phyloP scores from a whole-genome alignment of 495 filamentous ascomycete genomes.

The Neurospora sp. region DNA sequence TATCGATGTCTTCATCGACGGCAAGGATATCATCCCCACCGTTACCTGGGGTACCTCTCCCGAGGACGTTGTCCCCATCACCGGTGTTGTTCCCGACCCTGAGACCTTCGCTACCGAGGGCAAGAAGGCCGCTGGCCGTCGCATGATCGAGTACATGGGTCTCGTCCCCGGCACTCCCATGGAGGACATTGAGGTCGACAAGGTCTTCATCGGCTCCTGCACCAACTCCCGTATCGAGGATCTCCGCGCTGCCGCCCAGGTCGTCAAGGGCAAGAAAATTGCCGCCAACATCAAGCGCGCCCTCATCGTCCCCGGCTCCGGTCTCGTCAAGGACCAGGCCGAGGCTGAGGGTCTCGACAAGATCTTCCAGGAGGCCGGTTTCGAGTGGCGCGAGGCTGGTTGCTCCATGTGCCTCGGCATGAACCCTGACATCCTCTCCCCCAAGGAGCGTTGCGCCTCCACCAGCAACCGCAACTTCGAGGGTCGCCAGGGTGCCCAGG shows the following conservation, averaged over 20 bases:
- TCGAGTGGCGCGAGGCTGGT: conserved; percentile 96
- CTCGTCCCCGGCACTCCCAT: conserved; percentile 74
- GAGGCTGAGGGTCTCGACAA: conserved; percentile 87
- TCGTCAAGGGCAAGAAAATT: conserved; percentile 79
- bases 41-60: conserved; percentile 96
- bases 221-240: conserved; percentile 97
- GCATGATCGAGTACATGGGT: conserved; percentile 94
- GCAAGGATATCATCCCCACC: conserved; percentile 85
- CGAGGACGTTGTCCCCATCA: conserved; percentile 92
- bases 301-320: conserved; percentile 93
- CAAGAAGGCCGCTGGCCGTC: conserved; percentile 67
- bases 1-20: conserved; percentile 74
- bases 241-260: conserved; percentile 73
- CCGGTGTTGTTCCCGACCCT: conserved; percentile 77
- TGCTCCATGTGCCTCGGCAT: conserved; percentile 99
- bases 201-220: conserved; percentile 97
- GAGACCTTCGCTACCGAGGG: conserved; percentile 69
- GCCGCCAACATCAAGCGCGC: conserved; percentile 83
- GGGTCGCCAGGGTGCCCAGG: conserved; percentile 86
- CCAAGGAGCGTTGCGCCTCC: conserved; percentile 84
- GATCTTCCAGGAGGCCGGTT: conserved; percentile 84
- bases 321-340: conserved; percentile 86
- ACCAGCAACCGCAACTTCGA: conserved; percentile 98
- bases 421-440: conserved; percentile 97
- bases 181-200: conserved; percentile 84